These are phyloP conservation scores for Rosa multiflora DNA, from an alignment of 306 rosid species.

Conservation along the genomic window DNA sequence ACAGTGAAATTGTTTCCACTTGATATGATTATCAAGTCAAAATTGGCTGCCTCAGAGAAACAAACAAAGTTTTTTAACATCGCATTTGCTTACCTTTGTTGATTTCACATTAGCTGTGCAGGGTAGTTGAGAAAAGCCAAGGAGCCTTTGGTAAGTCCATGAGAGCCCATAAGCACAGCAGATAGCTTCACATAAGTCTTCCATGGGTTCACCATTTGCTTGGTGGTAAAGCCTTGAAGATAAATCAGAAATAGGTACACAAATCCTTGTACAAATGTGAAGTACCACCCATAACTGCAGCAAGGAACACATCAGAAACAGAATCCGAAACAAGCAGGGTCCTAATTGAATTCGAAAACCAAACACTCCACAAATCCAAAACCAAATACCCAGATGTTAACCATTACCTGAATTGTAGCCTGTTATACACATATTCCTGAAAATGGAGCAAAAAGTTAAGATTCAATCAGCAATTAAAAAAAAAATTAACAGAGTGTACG, in stretches of 20 bases:
- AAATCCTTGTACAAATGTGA: conserved; percentile 95
- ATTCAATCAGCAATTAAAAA: conserved; percentile 4
- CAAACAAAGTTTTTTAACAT: neutral
- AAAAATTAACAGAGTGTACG: neutral
- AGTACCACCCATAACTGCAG: conserved; percentile 98
- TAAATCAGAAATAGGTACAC: conserved; percentile 83
- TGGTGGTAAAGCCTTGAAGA: conserved; percentile 88
- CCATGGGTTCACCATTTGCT: conserved; percentile 99
- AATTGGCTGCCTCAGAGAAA: conserved; percentile 4
- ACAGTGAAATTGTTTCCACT: neutral
- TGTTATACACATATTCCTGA: conserved; percentile 96
- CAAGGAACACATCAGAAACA: conserved; percentile 20
- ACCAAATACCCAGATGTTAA: neutral
- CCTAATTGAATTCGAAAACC: conserved; percentile 18
- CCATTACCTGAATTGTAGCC: conserved; percentile 83
- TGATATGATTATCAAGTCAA: conserved; percentile 14
- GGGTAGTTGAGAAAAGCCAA: conserved; percentile 96
- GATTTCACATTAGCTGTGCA: conserved; percentile 99
- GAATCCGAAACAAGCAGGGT: neutral
- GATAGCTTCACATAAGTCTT: conserved; percentile 95
- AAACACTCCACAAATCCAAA: neutral
- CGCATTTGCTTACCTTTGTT: conserved; percentile 59
- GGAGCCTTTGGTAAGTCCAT: conserved; percentile 97
- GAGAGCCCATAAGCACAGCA: conserved; percentile 93
- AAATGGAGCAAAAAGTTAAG: conserved; percentile 31